Percentiles rank a stretch among this genome's conserved stretches.
Evolutionary conservation across 306 rosid species (phyloP).

Genomic region (Clitoria ternatea): DNA sequence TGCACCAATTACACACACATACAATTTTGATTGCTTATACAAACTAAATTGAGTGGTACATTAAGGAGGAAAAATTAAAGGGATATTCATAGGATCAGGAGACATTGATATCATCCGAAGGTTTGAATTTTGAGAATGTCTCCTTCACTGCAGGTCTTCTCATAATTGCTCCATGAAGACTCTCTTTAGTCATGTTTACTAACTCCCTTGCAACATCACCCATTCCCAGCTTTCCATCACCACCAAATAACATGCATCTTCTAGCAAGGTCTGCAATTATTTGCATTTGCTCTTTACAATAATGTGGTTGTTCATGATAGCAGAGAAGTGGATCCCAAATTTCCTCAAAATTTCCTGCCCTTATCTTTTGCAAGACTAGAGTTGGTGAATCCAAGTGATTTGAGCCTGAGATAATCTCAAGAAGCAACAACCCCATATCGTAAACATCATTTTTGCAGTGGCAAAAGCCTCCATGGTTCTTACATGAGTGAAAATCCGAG

Average conservation of each 20-base stretch:
- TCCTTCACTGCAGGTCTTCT: conserved; percentile 66
- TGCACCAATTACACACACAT: conserved; percentile 4
- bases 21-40: not conserved
- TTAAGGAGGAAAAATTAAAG: conserved; percentile 30
- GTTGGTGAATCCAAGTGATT: conserved; percentile 54
- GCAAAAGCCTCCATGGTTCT: conserved; percentile 23
- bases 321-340: conserved; percentile 71
- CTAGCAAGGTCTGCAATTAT: conserved; percentile 87
- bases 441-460: conserved; percentile 66
- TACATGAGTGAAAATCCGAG: conserved; percentile 13
- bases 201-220: conserved; percentile 70
- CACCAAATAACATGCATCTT: conserved; percentile 77
- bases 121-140: conserved; percentile 94
- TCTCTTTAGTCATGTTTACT: conserved; percentile 46
- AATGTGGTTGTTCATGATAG: conserved; percentile 60
- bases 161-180: conserved; percentile 45
- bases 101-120: conserved; percentile 99
- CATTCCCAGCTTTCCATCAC: conserved; percentile 79
- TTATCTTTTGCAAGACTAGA: conserved; percentile 55
- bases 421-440: conserved; percentile 72
- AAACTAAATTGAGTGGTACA: not conserved
- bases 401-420: conserved; percentile 79
- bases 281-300: conserved; percentile 64
- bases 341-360: conserved; percentile 75
- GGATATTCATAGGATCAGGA: conserved; percentile 77